phyloP scores from a whole-genome alignment of 2,329 filamentous ascomycete genomes.

The Diaporthe longicolla region DNA sequence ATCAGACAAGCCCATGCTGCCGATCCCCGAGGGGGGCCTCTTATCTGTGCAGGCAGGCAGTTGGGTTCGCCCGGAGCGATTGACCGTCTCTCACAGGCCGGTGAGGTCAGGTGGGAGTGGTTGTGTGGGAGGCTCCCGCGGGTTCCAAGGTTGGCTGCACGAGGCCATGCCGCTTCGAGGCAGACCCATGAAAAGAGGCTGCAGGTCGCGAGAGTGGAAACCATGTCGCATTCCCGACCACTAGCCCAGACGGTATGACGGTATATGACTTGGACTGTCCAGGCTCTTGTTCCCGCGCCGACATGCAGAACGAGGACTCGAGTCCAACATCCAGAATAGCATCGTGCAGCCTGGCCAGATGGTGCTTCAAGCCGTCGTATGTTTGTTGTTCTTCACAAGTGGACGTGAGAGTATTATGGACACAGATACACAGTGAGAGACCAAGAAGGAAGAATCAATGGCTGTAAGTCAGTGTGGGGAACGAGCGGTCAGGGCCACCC shows the following conservation, averaged over 20 bases:
- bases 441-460: not conserved
- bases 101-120: conserved; percentile 19
- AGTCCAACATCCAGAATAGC: not conserved
- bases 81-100: conserved; percentile 24
- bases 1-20: not conserved
- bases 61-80: not conserved
- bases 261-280: conserved; percentile 3
- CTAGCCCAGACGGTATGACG: conserved; percentile 2
- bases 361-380: not conserved
- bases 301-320: not conserved
- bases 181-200: not conserved
- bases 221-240: not conserved
- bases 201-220: conserved; percentile 29
- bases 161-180: conserved; percentile 11
- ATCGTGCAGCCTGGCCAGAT: not conserved
- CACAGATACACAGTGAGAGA: not conserved
- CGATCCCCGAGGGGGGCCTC: conserved; percentile 11
- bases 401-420: not conserved
- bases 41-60: conserved; percentile 15
- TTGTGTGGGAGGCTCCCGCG: conserved; percentile 24
- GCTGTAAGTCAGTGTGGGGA: conserved; percentile 24
- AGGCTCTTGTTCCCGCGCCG: not conserved
- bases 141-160: conserved; percentile 18
- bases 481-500: conserved; percentile 19
- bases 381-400: not conserved